These are phyloP conservation scores for Taxillus chinensis DNA, from an alignment of 164 flowering plant genomes.

Conservation along the genomic window DNA sequence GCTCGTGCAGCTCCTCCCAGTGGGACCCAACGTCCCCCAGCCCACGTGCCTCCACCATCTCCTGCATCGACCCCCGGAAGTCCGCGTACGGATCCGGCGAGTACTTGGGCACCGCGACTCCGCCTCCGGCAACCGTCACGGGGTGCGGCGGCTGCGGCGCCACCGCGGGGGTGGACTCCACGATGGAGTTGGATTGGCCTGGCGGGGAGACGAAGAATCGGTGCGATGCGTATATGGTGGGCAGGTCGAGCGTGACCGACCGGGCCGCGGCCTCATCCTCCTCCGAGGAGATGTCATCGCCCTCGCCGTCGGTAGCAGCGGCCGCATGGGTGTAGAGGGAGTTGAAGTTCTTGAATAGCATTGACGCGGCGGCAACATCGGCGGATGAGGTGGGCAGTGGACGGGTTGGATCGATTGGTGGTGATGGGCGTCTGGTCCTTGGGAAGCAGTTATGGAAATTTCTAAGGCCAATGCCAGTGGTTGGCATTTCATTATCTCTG, in stretches of 20 bases:
- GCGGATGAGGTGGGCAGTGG: conserved; percentile 15
- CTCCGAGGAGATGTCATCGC: conserved; percentile 6
- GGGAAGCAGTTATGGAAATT: conserved; percentile 41
- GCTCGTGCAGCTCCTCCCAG: conserved; percentile 54
- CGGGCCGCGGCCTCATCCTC: conserved; percentile 8
- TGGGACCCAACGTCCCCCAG: conserved; percentile 21
- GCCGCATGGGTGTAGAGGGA: conserved; percentile 4
- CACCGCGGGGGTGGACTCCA: conserved; percentile 22
- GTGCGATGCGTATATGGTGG: conserved; percentile 42
- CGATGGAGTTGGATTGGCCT: conserved; percentile 57
- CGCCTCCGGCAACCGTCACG: conserved; percentile 11
- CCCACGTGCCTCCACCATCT: conserved; percentile 74
- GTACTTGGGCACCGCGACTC: conserved; percentile 38
- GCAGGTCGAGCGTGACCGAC: conserved; percentile 23
- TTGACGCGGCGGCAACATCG: not conserved
- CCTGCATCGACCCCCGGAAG: conserved; percentile 86
- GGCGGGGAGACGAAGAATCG: conserved; percentile 73
- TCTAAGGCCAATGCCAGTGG: conserved; percentile 11
- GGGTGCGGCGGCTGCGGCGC: conserved; percentile 5
- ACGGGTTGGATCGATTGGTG: conserved; percentile 11
- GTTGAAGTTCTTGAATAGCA: not conserved
- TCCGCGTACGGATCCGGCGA: conserved; percentile 66
- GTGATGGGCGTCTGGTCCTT: conserved; percentile 24
- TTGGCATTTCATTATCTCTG: conserved; percentile 15
- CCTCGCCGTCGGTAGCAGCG: conserved; percentile 6